Evolutionary conservation across 2,329 filamentous ascomycete genomes (phyloP), one percentile per base, ranked within the genome.

Genomic region (Metarhizium robertsii): DNA sequence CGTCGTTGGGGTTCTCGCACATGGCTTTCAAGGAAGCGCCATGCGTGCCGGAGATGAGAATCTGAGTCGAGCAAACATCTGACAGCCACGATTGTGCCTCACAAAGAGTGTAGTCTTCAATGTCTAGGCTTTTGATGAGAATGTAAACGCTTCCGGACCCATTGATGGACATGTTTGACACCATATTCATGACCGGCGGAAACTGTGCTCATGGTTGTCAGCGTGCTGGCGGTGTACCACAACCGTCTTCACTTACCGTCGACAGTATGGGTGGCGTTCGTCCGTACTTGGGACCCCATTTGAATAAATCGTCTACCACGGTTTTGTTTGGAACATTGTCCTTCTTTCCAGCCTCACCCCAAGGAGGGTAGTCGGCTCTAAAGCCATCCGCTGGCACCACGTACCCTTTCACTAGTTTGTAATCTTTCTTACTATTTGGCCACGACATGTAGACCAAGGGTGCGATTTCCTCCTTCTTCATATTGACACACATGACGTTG

Each of bases 401-500:
- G 77, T 47, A 61, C 54, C 7, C 57, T 64, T 6, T 65, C 68
- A 45, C 61, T 74, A 18, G 65, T 7, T 7, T 76, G n/a, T 29
- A 16, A 7, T 60, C 69, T 13, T 50, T 71, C 7, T 54, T 62
- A 1, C 65, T 72, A 32, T 76, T 55, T 0, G 81, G 79, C 85
- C 85, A 91, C 2, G 68, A 59, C 0, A 75, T 75, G 58, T 86
- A 90, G 0, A 92, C 73, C 2, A 92, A 69, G 0, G 87, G 87
- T 0, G 64, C 67, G 2, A 92, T 68, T 54, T 90, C 86, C 0
- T 74, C 62, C 20, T 66, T 56, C 0, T 76, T 75, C 74, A 91
- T 75, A 46, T 87, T 87, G 1, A 79, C 85, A 61, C 89, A 94
- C 36, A 91, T 68, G 0, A 89, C 85, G 59, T 92, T 90, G 48